Base-by-base conservation (phyloP, 75 land plant genomes). In the Selaginella tamariscina region DNA sequence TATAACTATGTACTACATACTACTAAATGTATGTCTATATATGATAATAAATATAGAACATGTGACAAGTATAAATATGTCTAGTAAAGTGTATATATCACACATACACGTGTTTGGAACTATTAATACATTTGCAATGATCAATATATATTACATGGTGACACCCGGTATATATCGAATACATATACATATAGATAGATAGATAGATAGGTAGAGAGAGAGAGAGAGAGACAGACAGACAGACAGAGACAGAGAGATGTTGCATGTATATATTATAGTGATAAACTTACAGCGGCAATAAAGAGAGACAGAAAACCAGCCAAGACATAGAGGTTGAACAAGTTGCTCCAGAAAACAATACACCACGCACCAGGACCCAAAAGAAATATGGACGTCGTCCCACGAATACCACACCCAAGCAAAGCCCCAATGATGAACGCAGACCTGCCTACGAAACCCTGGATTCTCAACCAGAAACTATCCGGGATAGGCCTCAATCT, bases 331-430 rank as follows among this genome's bases (percentile, higher is more conserved):
- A 77, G 70, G 71, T 70, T 69, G 26, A 77, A 59, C 24, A 31
- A 59, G 30, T 63, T 31, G 32, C 79, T 72, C 70, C 79, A 77
- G 30, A 73, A 32, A 31, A 73, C 33, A 27, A 77, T 44, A 31
- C 72, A 77, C 65, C 68, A 69, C 1, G 79, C 79, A 26, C 71
- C 71, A 0, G 75, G 63, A 23, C 75, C 67, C 56, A 77, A 33
- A 2, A 71, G 56, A 32, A 73, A 75, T 13, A 77, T 30, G 2
- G 79, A 77, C 0, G 29, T 64, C n/a, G 73, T 56, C 22, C 79
- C 79, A 31, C 73, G 55, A 1, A 77, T 72, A 27, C 56, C 28
- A 27, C 72, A 73, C 56, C 68, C 73, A 28, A 77, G 49, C 49
- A 15, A 5, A 39, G 49, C 49, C 11, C 5, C 49, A 39, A 39